These are phyloP conservation scores for Paulownia fortunei DNA, from an alignment of 257 asterid species.

Conservation along the genomic window DNA sequence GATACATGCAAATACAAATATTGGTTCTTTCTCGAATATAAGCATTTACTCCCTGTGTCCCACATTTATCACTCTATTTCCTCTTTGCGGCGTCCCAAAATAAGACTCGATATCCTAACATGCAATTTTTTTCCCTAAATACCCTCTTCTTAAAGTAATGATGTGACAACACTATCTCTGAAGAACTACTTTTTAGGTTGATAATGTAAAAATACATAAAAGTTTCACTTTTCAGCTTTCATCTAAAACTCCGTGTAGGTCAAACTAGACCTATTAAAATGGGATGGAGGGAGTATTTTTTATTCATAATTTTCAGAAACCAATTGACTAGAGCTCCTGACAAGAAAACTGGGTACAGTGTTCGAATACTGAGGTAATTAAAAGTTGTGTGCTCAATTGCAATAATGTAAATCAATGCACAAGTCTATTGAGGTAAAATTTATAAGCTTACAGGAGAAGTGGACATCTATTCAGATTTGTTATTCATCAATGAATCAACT, in stretches of 20 bases:
- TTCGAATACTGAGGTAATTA: not conserved
- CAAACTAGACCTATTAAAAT: not conserved
- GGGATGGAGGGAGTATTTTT: not conserved
- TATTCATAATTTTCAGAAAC: not conserved
- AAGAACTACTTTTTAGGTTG: not conserved
- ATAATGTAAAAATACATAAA: conserved; percentile 11
- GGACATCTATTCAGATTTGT: not conserved
- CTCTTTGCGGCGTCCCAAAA: not conserved
- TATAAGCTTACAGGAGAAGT: not conserved
- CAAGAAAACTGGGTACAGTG: not conserved
- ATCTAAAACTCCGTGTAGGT: too few species aligned
- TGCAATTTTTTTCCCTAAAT: not conserved
- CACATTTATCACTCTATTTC: not conserved
- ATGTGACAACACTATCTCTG: not conserved
- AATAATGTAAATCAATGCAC: not conserved
- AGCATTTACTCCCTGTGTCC: conserved; percentile 5
- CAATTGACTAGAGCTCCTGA: conserved; percentile 14
- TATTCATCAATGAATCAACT: not conserved
- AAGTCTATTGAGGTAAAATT: not conserved
- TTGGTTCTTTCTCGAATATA: not conserved
- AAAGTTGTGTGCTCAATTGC: not conserved
- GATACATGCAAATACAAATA: not conserved
- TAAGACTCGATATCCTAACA: not conserved
- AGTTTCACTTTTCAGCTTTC: not conserved
- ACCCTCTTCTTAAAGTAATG: not conserved